Base-by-base conservation (phyloP, 2,329 filamentous ascomycete species). In the Talaromyces sp. region DNA sequence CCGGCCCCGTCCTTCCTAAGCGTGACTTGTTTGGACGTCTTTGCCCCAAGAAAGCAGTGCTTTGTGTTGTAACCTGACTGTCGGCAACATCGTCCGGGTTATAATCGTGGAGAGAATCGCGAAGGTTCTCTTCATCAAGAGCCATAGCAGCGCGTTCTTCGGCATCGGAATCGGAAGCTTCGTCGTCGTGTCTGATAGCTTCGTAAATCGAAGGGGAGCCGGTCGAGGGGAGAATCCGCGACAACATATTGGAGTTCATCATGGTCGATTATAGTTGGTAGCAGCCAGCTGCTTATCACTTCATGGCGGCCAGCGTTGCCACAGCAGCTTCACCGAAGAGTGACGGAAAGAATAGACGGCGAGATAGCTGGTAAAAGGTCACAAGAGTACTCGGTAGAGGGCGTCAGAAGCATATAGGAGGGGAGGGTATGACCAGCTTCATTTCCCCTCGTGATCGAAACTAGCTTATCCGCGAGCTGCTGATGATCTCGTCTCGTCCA, bases 71-170 rank as follows among this genome's bases (percentile, higher is more conserved):
- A 64, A 79, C 75, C 27, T 81, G 79, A 66, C 80, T 84, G 28
- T 77, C 76, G 16, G 76, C 75, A 56, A 85, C 77, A 56, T 83
- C 79, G 62, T 86, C 82, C 30, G 87, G 78, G 68, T 86, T 83
- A 52, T 83, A 79, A 56, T 85, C 82, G 65, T 82, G 81, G 67
- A 83, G 86, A 44, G 76, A 76, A 52, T 79, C 79, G 52, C 75
- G 76, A 14, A 80, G 70, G 65, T 79, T 82, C 72, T 81, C 80
- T 65, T 82, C 80, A 63, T 81, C 81, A 57, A 80, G 73, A 54
- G 78, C 77, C 73, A 83, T 75, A 16, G 77, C 82, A 52, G 76
- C 79, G 61, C 74, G 76, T 62, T 78, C 77, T 67, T 80, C 78
- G 56, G 76, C 64, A 70, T 79, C 80, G 23, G 75, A 82, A 65